These are phyloP conservation scores for Vanderwaltozyma tropicalis DNA, from an alignment of 805 yeast genomes.

Conservation along the genomic window DNA sequence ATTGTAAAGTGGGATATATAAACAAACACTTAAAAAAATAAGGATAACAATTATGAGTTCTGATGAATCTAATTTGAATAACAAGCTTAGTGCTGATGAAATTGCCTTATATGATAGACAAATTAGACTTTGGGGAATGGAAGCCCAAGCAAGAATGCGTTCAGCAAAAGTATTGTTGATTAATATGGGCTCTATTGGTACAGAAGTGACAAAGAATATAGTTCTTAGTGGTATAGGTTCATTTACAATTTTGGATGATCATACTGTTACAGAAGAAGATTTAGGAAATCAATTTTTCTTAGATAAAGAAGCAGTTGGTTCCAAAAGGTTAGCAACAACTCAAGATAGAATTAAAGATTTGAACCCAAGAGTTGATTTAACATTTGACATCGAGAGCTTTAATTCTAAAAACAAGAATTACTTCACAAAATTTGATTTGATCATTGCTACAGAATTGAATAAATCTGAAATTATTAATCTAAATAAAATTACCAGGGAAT, in stretches of 20 bases:
- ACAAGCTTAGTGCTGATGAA: constrained; percentile 46
- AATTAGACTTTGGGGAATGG: constrained; percentile 91
- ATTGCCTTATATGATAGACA: constrained; percentile 90
- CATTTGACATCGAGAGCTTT: constrained; percentile 30
- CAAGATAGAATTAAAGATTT: constrained; percentile 51
- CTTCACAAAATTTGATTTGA: constrained; percentile 50
- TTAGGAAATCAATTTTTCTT: constrained; percentile 68
- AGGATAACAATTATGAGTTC: not conserved
- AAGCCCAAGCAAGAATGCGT: constrained; percentile 71
- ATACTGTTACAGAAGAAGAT: constrained; percentile 48
- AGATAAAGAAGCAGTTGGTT: constrained; percentile 45
- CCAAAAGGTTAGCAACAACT: constrained; percentile 44
- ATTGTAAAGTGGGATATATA: no score
- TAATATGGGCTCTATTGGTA: constrained; percentile 67
- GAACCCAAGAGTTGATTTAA: constrained; percentile 66
- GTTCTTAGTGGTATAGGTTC: constrained; percentile 83
- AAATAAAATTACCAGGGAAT: constrained; percentile 46
- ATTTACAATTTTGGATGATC: constrained; percentile 55
- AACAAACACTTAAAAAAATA: not conserved
- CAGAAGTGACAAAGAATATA: constrained; percentile 74
- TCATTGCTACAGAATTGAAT: constrained; percentile 62
- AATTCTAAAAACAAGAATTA: constrained; percentile 25
- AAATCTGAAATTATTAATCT: constrained; percentile 34
- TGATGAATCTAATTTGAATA: not conserved
- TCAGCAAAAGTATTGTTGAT: constrained; percentile 61